These are phyloP conservation scores for Ophiostoma quercus DNA, from an alignment of 2,329 filamentous ascomycete genomes.

Conservation along the genomic window DNA sequence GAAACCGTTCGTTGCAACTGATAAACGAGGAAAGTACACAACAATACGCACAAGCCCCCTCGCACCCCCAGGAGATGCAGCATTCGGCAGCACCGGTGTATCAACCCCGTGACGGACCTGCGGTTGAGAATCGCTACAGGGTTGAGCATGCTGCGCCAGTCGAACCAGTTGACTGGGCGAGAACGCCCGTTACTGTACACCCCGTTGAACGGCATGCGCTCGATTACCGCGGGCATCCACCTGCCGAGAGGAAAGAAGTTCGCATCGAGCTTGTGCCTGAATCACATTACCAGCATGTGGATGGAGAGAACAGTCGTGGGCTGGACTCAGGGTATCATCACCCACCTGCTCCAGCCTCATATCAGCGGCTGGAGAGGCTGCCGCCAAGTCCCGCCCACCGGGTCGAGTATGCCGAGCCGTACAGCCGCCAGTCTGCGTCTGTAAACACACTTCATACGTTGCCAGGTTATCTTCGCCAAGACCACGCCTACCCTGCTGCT, in stretches of 20 bases:
- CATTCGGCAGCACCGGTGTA: background rate
- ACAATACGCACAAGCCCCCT: background rate
- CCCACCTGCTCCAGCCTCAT: background rate
- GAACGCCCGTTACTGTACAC: background rate
- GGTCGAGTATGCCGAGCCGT: background rate
- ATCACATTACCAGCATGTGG: background rate
- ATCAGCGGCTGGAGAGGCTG: background rate
- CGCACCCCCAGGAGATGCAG: background rate
- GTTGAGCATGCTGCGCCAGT: background rate
- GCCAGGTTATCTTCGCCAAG: background rate
- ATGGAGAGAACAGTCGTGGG: background rate
- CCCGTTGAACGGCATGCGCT: background rate
- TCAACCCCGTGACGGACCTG: background rate
- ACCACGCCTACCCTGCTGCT: background rate
- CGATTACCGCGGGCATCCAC: background rate
- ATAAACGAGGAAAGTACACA: background rate
- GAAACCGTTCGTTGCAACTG: background rate
- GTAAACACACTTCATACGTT: background rate
- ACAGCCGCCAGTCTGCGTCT: background rate
- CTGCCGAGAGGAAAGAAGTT: background rate
- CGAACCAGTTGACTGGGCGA: background rate
- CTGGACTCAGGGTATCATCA: background rate
- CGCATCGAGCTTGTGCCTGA: background rate
- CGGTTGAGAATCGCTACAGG: background rate
- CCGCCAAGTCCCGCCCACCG: background rate